Evolutionary conservation across 192 early-diverging fungal species (phyloP).

Genomic region (Backusella sp.): DNA sequence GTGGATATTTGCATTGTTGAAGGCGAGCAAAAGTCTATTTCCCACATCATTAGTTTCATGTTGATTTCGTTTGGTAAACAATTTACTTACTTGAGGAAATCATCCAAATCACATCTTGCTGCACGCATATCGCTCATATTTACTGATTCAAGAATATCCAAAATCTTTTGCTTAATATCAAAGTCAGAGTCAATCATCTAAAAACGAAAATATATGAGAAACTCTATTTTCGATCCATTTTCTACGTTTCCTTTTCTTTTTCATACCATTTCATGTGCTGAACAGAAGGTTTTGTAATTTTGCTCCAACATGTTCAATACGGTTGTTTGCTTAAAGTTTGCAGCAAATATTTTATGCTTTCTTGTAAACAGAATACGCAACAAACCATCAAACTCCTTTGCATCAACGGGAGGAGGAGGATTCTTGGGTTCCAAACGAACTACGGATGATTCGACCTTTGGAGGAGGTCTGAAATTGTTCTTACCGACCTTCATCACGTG

Average conservation of each 20-base stretch:
- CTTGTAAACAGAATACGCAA: slow-evolving; percentile 90
- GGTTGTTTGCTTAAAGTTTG: slow-evolving; percentile 86
- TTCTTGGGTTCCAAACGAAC: slow-evolving; percentile 92
- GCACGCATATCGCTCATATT: slow-evolving; percentile 77
- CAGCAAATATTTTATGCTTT: slow-evolving; percentile 86
- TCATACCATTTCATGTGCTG: slow-evolving; percentile 69
- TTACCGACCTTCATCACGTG: slow-evolving; percentile 98
- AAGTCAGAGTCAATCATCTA: slow-evolving; percentile 79
- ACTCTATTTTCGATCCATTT: background rate
- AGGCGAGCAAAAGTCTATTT: slow-evolving; percentile 45
- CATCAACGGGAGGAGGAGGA: slow-evolving; percentile 93
- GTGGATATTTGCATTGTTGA: slow-evolving; percentile 90
- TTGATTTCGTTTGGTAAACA: background rate
- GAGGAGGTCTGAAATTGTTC: slow-evolving; percentile 98
- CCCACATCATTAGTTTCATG: background rate
- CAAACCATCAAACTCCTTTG: slow-evolving; percentile 97
- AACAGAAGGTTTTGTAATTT: slow-evolving; percentile 94
- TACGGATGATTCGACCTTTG: slow-evolving; percentile 93
- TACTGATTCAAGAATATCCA: slow-evolving; percentile 67
- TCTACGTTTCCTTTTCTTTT: background rate
- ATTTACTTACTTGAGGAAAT: slow-evolving; percentile 76
- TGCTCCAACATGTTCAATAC: slow-evolving; percentile 90
- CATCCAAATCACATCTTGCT: slow-evolving; percentile 91
- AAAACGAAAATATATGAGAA: background rate
- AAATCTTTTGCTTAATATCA: slow-evolving; percentile 80